Percentiles rank a stretch among this genome's conserved stretches.
Evolutionary conservation across 1,284 basidiomycete species (phyloP).

Genomic region (Fomitopsis palustris): DNA sequence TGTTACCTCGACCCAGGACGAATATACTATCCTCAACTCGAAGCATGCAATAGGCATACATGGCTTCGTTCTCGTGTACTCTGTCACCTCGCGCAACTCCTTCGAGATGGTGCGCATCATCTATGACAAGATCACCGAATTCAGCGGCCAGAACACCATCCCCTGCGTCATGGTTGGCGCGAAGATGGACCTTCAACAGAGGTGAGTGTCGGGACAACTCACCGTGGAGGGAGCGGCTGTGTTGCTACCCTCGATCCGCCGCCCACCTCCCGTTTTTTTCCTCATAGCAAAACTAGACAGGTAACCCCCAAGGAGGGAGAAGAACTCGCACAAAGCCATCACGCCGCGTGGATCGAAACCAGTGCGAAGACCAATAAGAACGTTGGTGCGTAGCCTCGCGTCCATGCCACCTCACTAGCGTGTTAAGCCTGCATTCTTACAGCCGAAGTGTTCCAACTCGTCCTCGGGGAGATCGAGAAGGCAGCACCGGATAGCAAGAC

Average conservation of each 20-base stretch:
- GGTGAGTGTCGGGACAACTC: constrained; percentile 40
- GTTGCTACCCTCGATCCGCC: constrained; percentile 8
- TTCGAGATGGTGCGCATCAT: constrained; percentile 97
- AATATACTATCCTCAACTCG: constrained; percentile 80
- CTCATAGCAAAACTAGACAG: constrained; percentile 55
- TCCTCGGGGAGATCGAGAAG: constrained; percentile 85
- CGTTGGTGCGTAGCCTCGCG: constrained; percentile 63
- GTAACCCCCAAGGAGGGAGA: constrained; percentile 75
- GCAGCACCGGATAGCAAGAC: constrained; percentile 52
- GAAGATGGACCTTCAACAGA: constrained; percentile 83
- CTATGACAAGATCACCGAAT: constrained; percentile 97
- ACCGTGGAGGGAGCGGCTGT: constrained; percentile 8
- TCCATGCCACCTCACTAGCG: constrained; percentile 6
- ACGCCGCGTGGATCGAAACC: constrained; percentile 84
- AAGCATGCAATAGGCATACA: constrained; percentile 84
- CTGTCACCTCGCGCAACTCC: constrained; percentile 86
- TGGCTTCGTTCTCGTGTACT: constrained; percentile 91
- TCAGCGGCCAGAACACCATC: constrained; percentile 85
- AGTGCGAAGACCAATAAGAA: constrained; percentile 89
- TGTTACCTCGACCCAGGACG: constrained; percentile 51
- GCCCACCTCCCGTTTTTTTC: constrained; percentile 23
- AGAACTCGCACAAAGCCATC: constrained; percentile 69
- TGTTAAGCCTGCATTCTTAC: constrained; percentile 6
- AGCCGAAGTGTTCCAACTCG: constrained; percentile 89
- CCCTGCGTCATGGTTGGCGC: constrained; percentile 97